phyloP scores from a whole-genome alignment of 768 basidiomycete species.

The Mycena leptocephala region DNA sequence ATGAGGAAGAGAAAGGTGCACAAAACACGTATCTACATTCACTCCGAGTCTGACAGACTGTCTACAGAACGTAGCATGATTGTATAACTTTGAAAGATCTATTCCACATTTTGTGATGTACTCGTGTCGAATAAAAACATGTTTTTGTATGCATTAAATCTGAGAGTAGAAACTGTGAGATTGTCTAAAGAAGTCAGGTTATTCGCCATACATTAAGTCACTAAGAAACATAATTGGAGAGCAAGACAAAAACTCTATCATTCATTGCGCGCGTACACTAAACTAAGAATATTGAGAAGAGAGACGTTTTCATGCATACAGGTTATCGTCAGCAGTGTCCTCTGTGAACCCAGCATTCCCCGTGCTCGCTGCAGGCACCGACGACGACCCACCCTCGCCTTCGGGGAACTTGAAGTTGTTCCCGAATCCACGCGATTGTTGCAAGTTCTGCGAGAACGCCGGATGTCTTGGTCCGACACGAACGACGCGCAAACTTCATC shows the following conservation, averaged over 20 bases:
- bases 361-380: constrained; percentile 56
- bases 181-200: no score
- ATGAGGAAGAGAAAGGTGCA: not conserved
- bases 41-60: no score
- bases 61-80: no score
- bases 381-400: constrained; percentile 57
- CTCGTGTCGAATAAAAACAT: no score
- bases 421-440: constrained; percentile 62
- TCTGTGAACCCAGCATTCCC: constrained; percentile 88
- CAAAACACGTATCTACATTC: not conserved
- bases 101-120: no score
- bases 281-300: not conserved
- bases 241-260: constrained; percentile 13
- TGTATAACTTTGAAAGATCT: no score
- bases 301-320: constrained; percentile 81
- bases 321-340: constrained; percentile 90
- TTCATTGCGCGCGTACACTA: constrained; percentile 6
- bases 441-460: no score
- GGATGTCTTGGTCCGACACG: no score
- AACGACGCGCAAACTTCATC: no score
- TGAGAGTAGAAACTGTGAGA: no score
- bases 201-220: no score
- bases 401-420: constrained; percentile 99
- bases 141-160: no score
- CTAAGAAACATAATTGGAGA: not conserved